Evolutionary conservation across 2,329 filamentous ascomycete species (phyloP), one percentile per base, ranked within the genome.

Genomic region (Gyromitra esculenta): DNA sequence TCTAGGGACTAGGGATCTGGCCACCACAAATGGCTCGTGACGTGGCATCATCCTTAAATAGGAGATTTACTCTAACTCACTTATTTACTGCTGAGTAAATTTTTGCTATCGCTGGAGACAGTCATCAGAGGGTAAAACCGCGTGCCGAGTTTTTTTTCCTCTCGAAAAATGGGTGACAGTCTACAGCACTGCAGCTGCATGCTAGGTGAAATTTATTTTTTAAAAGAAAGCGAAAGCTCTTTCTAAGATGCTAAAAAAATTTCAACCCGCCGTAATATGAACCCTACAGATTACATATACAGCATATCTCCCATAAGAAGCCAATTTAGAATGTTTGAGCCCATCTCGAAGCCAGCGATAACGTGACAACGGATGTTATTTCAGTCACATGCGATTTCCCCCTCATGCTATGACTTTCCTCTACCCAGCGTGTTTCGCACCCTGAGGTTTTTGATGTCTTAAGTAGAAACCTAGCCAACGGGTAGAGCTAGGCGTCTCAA

Each of bases 1-100:
- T 13, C 31, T 63, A 71, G 31, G 57, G 37, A 52, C 37, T 62
- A 48, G 43, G 15, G 54, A 68, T 18, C 63, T 68, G 43, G 71
- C 62, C 62, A 68, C 71, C 71, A 74, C 64, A 74, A 66, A 69
- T 64, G 39, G 37, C 64, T 35, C 65, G 72, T 64, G 57, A 74
- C 72, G 72, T 74, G 72, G 72, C 72, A 74, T 68, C 57, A 11
- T 37, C 45, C 50, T 66, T 31, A 52, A 66, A 60, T 66, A 68
- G 62, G n/a, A 43, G 43, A 56, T 67, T 18, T 35, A n/a, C 56
- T 37, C 37, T 37, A 68, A 37, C 41, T 50, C 31, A 52, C 25
- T 59, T 57, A 59, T 48, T 35, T 57, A 39, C 59, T 50, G 7
- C 48, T 60, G 54, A 35, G 37, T 39, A 63, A 57, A 60, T 68